These are phyloP conservation scores for Geoglossum glabrum DNA, from an alignment of 495 filamentous ascomycete genomes.

Conservation along the genomic window DNA sequence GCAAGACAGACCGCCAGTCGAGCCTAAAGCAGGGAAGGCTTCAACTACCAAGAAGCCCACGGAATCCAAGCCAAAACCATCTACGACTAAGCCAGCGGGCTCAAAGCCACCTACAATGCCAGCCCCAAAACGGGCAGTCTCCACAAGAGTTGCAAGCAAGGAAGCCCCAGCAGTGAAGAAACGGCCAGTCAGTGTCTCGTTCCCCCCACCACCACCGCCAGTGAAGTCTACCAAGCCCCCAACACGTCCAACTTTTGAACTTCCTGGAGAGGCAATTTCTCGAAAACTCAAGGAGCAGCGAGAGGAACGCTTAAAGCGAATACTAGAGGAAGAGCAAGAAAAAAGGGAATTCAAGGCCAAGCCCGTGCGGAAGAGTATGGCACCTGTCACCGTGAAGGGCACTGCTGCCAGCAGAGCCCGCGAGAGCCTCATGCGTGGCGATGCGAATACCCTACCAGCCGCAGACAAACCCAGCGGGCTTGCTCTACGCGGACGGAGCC, in stretches of 20 bases:
- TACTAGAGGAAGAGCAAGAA: conserved; percentile 37
- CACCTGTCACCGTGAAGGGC: conserved; percentile 17
- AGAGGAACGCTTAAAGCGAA: conserved; percentile 39
- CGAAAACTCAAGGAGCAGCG: conserved; percentile 44
- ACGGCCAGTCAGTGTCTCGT: conserved; percentile 20
- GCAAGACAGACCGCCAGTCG: neutral
- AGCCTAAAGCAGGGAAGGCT: neutral
- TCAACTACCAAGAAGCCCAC: neutral
- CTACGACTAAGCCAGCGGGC: neutral
- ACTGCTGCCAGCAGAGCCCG: conserved; percentile 40
- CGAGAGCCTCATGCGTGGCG: conserved; percentile 21
- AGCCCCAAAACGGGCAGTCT: neutral
- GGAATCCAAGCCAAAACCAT: conserved; percentile 2
- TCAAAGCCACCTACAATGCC: neutral
- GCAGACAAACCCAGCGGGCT: neutral
- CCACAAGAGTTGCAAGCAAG: neutral
- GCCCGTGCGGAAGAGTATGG: conserved; percentile 28
- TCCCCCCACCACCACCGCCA: conserved; percentile 7
- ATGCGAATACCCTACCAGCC: conserved; percentile 15
- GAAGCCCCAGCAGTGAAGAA: conserved; percentile 14
- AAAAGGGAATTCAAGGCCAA: conserved; percentile 43
- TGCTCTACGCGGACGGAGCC: neutral
- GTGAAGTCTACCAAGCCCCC: conserved; percentile 38
- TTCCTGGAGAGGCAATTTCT: conserved; percentile 55
- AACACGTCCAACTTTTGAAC: conserved; percentile 43